phyloP scores from a whole-genome alignment of 441 rosid species.

The Corymbia calophylla region DNA sequence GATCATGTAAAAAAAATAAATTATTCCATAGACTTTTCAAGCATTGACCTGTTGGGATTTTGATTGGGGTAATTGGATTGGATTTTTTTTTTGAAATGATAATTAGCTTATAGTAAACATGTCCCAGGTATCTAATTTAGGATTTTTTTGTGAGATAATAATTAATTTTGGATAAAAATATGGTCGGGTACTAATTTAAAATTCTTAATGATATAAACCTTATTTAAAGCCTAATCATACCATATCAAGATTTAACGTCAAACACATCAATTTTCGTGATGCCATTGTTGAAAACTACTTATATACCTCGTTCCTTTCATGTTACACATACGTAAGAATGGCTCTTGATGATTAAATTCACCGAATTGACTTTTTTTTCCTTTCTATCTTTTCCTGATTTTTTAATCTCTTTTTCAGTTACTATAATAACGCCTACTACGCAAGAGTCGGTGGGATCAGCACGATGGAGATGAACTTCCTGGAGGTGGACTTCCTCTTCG shows the following conservation, averaged over 20 bases:
- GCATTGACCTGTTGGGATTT: not conserved
- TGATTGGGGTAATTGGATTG: not conserved
- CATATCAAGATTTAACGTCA: not conserved
- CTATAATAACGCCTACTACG: slow-evolving; percentile 78
- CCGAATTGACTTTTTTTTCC: not conserved
- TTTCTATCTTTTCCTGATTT: not conserved
- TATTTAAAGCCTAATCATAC: not conserved
- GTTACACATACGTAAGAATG: not conserved
- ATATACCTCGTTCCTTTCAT: not conserved
- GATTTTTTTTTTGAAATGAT: not conserved
- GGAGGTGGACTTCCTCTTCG: slow-evolving; percentile 80
- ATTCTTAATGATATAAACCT: not conserved
- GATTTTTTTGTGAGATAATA: not conserved
- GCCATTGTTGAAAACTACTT: not conserved
- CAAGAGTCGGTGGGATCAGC: slow-evolving; percentile 85
- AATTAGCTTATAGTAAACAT: not conserved
- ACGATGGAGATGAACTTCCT: slow-evolving; percentile 78
- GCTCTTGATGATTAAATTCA: not conserved
- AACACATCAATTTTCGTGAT: not conserved
- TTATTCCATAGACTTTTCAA: not conserved
- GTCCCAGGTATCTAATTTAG: not conserved
- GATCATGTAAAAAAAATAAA: not conserved
- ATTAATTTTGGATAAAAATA: not conserved
- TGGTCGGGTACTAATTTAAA: too few species aligned
- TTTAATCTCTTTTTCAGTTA: slow-evolving; percentile 23